Conservation (phyloP, 2,329 filamentous ascomycete genomes). For the Ophiostoma tasmaniense region DNA sequence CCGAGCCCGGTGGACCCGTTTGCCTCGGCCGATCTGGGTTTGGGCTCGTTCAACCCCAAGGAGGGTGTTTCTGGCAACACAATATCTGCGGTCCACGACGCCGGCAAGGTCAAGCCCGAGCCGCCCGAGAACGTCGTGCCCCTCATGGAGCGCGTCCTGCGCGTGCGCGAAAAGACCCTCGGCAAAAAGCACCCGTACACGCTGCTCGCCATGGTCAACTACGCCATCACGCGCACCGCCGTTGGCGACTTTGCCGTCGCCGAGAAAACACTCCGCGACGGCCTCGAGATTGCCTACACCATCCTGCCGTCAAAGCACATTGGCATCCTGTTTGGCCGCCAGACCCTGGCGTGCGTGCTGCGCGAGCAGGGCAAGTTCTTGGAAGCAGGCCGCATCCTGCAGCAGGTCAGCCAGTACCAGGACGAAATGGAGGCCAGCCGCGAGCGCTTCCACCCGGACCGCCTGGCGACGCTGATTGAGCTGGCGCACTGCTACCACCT, state of each 20-base stretch:
- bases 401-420: slow-evolving; percentile 1
- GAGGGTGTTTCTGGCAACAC: not conserved
- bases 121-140: not conserved
- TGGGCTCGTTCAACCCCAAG: not conserved
- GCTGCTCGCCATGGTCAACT: slow-evolving; percentile 9
- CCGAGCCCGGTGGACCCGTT: not conserved
- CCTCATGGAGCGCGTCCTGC: slow-evolving; percentile 3
- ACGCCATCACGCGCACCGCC: not conserved
- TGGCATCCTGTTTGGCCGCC: slow-evolving; percentile 5
- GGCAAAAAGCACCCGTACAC: slow-evolving; percentile 5
- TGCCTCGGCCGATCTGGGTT: not conserved
- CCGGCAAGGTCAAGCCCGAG: not conserved
- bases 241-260: not conserved
- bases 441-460: slow-evolving; percentile 5
- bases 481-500: not conserved
- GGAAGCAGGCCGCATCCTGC: not conserved
- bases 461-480: slow-evolving; percentile 7
- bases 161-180: not conserved
- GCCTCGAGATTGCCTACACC: slow-evolving; percentile 2
- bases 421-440: not conserved
- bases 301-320: slow-evolving; percentile 2
- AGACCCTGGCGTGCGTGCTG: slow-evolving; percentile 10
- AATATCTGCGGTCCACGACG: not conserved
- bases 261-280: not conserved
- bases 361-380: not conserved